phyloP scores from a whole-genome alignment of 805 yeast genomes.

The Metschnikowia similis region DNA sequence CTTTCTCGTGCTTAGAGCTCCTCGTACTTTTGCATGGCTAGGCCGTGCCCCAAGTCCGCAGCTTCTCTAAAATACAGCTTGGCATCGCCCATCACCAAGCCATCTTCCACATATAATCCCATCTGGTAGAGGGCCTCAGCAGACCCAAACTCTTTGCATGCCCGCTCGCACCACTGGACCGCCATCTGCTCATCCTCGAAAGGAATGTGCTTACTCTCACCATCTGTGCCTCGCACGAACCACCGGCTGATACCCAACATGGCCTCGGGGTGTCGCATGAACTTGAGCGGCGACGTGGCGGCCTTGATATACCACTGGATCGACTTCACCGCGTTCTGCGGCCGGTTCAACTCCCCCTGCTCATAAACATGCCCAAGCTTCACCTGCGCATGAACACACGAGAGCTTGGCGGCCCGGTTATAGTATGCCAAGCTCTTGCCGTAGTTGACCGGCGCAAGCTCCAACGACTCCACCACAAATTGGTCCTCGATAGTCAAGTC shows the following conservation, averaged over 20 bases:
- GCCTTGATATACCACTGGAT: constrained; percentile 45
- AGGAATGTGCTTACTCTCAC: constrained; percentile 34
- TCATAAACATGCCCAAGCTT: constrained; percentile 41
- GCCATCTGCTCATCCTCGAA: constrained; percentile 34
- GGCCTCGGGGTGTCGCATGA: constrained; percentile 41
- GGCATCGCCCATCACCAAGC: constrained; percentile 26
- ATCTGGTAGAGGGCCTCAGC: constrained; percentile 38
- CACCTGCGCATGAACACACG: constrained; percentile 38
- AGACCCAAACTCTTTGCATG: constrained; percentile 33
- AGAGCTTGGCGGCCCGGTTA: constrained; percentile 39
- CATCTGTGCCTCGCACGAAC: constrained; percentile 34
- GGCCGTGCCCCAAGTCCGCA: constrained; percentile 28
- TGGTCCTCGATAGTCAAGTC: constrained; percentile 34
- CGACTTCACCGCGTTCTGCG: constrained; percentile 36
- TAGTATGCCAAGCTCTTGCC: constrained; percentile 39
- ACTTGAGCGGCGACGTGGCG: constrained; percentile 34
- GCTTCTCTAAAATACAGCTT: constrained; percentile 32
- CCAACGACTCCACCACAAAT: constrained; percentile 31
- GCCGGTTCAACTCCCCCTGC: constrained; percentile 39
- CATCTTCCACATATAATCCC: constrained; percentile 39
- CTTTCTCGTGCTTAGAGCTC: neutral
- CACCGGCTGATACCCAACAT: constrained; percentile 43
- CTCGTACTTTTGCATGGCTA: constrained; percentile 15
- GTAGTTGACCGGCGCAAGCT: constrained; percentile 40
- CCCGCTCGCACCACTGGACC: constrained; percentile 41